Evolutionary conservation across 139 green algal species (phyloP), one percentile per base, ranked within the genome.

Genomic region (Closterium sp.): DNA sequence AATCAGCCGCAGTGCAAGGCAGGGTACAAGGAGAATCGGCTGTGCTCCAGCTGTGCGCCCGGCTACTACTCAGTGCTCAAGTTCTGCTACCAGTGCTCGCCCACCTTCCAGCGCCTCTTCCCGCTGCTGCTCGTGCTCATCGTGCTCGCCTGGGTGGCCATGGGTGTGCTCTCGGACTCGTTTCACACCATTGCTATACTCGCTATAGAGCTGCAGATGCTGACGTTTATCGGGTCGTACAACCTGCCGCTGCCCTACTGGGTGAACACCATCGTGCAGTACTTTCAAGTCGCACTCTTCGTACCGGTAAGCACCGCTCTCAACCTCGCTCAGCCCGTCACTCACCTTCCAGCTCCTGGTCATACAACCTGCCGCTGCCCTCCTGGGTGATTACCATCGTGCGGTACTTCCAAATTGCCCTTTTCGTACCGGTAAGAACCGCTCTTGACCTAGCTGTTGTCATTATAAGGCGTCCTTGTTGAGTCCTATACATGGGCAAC

Each of bases 131-230:
- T 89, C 10, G 9, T 89, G 29, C 29, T 89, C 29, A 42, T 89
- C 29, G 30, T 89, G 29, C 30, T 42, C 11, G 86, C 86, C 10
- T 89, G 86, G 86, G 31, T 89, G 21, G 30, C 30, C 29, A 89
- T 89, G 86, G 30, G 30, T 11, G 9, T 34, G 9, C 9, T 89
- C 4, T 89, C 86, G 28, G 86, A 89, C 21, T 28, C 86, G 28
- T 89, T 89, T 29, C 29, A 89, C 86, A 89, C 86, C 86, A 42
- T 89, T 29, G 86, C 29, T 29, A 89, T 89, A 28, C 42, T 89
- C 86, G 29, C 31, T 27, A 89, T 50, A 30, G 86, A 89, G 86
- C 28, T 42, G 86, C 86, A 89, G 86, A 89, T 89, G 29, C 29
- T 89, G 28, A 89, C 86, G 28, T 50, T 89, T 27, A 89, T 89